Evolutionary conservation across 768 basidiomycete species (phyloP), one percentile per base, ranked within the genome.

Genomic region (Pleurotus platypus): DNA sequence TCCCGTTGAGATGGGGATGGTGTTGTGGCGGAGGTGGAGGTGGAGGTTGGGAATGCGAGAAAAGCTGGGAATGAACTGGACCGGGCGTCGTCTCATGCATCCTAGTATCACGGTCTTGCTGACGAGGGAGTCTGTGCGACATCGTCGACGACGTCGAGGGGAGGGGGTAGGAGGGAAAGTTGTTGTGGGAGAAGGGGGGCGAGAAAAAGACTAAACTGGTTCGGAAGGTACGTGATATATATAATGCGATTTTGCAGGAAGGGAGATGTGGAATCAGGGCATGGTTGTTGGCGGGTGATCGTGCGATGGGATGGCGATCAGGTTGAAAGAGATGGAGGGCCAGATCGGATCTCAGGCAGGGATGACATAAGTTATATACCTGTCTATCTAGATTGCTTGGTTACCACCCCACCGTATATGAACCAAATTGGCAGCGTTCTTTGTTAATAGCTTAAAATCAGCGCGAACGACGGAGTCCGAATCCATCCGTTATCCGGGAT

Each of bases 221-320:
- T 63, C 62, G 67, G 65, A 66, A 69, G 76, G 65, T 72, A 72
- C 67, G 73, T 72, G 75, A 78, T 82, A 81, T 83, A 82, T 81
- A 82, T 75, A 71, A 63, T 57, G 72, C 70, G 67, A 67, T 66
- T 63, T 67, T 74, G 72, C 72, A 72, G 76, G 73, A 72, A 75
- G 70, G 66, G 66, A 68, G 66, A 64, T 57, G 68, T 35, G 66
- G 69, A 70, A 63, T 68, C 66, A 70, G 71, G 75, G 73, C 75
- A 76, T 72, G 75, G 71, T 70, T 69, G 67, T 69, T 68, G 67
- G 67, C 70, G 70, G 73, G 68, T 70, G 69, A 76, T 82, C 79
- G 76, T 81, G 80, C 79, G 80, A 81, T 83, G 51, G 51, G 81
- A 82, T 81, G 81, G 78, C 81, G 80, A 82, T 83, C 82, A 81